Evolutionary conservation across 495 filamentous ascomycete genomes (phyloP).

Genomic region (Podospora conica): DNA sequence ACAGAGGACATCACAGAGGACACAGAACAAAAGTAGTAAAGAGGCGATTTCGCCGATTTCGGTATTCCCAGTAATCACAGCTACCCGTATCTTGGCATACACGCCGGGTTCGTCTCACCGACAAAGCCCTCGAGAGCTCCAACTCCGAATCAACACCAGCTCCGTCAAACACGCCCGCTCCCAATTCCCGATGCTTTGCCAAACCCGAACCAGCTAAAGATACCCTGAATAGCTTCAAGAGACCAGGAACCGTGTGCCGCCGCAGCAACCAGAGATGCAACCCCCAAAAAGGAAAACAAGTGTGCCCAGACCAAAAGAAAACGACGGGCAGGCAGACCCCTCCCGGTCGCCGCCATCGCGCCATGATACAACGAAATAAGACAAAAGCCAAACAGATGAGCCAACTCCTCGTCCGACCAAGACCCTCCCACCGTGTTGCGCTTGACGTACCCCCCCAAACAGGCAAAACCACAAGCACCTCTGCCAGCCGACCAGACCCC

Average conservation of each 20-base stretch:
- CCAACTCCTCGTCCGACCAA: conserved; percentile 27
- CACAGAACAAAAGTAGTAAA: conserved; percentile 9
- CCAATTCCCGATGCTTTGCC: conserved; percentile 21
- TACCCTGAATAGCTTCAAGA: conserved; percentile 5
- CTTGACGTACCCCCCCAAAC: conserved; percentile 14
- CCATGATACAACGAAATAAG: conserved; percentile 22
- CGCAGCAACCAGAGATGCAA: conserved; percentile 25
- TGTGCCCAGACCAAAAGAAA: conserved; percentile 15
- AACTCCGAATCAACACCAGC: conserved; percentile 7
- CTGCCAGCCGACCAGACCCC: conserved; percentile 20
- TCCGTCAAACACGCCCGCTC: conserved; percentile 19
- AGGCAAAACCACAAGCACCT: conserved; percentile 20
- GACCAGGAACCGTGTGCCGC: conserved; percentile 11
- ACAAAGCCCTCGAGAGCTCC: conserved; percentile 9
- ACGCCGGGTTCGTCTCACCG: conserved; percentile 12
- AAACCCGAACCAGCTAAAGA: conserved; percentile 21
- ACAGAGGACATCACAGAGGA: not conserved
- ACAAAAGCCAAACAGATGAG: conserved; percentile 17
- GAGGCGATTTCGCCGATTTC: conserved; percentile 16
- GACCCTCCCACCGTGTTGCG: conserved; percentile 14
- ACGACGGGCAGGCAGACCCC: conserved; percentile 1
- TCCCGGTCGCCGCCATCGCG: conserved; percentile 11
- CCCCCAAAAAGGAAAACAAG: conserved; percentile 17
- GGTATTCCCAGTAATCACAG: conserved; percentile 15
- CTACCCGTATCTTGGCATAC: conserved; percentile 22